Percentiles rank a stretch among this genome's conserved stretches.
Conservation (phyloP, 352 stramenopile species). For the Phytophthora pluvialis region DNA sequence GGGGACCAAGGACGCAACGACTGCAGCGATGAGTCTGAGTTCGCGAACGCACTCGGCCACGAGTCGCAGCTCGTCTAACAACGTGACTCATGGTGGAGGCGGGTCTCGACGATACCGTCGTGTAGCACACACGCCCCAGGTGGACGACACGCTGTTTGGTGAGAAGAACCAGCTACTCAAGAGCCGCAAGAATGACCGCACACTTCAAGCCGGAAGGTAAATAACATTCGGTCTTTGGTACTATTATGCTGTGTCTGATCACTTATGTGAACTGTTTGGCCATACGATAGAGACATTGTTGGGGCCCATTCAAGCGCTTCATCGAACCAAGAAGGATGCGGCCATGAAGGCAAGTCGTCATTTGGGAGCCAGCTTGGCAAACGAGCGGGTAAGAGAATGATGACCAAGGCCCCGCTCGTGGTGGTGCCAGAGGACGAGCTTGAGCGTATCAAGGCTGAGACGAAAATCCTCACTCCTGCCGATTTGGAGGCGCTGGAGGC, state of each 20-base stretch:
- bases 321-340: conserved; percentile 38
- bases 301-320: conserved; percentile 15
- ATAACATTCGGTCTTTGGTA: not conserved
- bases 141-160: conserved; percentile 82
- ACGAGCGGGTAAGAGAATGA: conserved; percentile 19
- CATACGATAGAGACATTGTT: conserved; percentile 48
- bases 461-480: conserved; percentile 58
- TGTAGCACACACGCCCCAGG: conserved; percentile 60
- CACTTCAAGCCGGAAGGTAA: conserved; percentile 66
- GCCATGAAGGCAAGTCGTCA: conserved; percentile 15
- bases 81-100: conserved; percentile 13
- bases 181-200: conserved; percentile 59
- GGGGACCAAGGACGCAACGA: conserved; percentile 3
- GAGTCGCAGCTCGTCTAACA: conserved; percentile 39
- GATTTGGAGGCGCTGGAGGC: conserved; percentile 68
- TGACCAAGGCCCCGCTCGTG: conserved; percentile 18
- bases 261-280: not conserved
- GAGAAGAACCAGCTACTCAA: conserved; percentile 52
- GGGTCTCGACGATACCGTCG: conserved; percentile 64
- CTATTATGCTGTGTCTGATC: not conserved
- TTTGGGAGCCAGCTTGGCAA: conserved; percentile 13
- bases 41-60: conserved; percentile 37
- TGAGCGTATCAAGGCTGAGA: conserved; percentile 71
- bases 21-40: conserved; percentile 30
- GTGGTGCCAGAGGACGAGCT: conserved; percentile 55